These are phyloP conservation scores for Rubia tinctorum DNA, from an alignment of 305 asterid genomes.

Conservation along the genomic window DNA sequence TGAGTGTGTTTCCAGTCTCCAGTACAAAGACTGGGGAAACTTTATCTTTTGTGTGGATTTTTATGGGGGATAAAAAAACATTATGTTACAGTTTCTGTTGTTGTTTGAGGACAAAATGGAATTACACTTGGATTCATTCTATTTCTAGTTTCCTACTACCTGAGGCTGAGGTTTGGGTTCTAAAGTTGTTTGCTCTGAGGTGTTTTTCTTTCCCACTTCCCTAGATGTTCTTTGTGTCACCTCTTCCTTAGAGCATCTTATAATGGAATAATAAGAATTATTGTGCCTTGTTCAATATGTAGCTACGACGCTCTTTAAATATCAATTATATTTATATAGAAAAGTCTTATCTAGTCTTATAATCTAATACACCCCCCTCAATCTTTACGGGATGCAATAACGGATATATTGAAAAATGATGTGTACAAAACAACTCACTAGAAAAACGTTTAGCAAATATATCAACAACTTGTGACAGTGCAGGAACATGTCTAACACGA, in stretches of 20 bases:
- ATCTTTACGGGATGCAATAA: too few relatives aligned
- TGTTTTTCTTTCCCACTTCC: slow-evolving; percentile 83
- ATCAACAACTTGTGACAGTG: too few relatives aligned
- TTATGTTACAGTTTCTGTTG: slow-evolving; percentile 30
- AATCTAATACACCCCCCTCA: too few relatives aligned
- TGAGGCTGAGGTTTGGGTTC: slow-evolving; percentile 26
- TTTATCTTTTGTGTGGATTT: slow-evolving; percentile 52
- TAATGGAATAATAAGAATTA: too few relatives aligned
- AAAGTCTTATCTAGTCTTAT: too few relatives aligned
- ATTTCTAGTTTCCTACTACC: neutral
- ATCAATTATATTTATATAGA: too few relatives aligned
- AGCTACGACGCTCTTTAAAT: too few relatives aligned
- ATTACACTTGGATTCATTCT: slow-evolving; percentile 46
- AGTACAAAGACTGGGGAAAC: slow-evolving; percentile 77
- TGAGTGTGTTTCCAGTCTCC: slow-evolving; percentile 82
- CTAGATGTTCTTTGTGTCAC: slow-evolving; percentile 72
- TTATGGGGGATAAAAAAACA: slow-evolving; percentile 17
- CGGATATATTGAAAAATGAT: too few relatives aligned
- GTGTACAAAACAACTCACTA: too few relatives aligned
- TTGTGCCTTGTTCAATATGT: too few relatives aligned
- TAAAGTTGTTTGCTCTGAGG: slow-evolving; percentile 55
- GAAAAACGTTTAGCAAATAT: too few relatives aligned
- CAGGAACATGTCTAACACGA: too few relatives aligned
- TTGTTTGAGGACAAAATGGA: slow-evolving; percentile 54
- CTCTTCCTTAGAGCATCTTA: slow-evolving; percentile 1